A percentile compares a stretch with the other conserved stretches of the same genome.
Conservation (phyloP, 2,329 filamentous ascomycete species). For the Leptographium wingfieldii region DNA sequence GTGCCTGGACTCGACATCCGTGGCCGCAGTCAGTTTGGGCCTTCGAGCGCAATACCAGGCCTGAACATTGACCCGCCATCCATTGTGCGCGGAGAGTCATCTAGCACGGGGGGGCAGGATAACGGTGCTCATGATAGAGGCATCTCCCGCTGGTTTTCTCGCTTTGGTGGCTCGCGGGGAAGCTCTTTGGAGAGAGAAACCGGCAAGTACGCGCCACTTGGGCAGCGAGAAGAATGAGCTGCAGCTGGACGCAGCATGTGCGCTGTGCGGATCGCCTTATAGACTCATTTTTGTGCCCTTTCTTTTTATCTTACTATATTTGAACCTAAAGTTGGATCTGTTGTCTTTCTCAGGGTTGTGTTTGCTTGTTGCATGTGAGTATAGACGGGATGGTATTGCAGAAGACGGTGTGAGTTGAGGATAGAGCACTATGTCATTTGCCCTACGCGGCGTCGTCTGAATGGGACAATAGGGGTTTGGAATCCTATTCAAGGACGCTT, state of each 20-base stretch:
- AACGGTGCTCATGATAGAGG: conserved; percentile 23
- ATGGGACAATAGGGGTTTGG: neutral
- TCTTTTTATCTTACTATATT: neutral
- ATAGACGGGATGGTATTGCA: neutral
- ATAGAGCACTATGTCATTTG: neutral
- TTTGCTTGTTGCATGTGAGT: neutral
- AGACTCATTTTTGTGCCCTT: neutral
- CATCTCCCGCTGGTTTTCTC: conserved; percentile 37
- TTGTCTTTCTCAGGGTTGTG: neutral
- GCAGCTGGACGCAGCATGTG: neutral
- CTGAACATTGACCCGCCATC: conserved; percentile 71
- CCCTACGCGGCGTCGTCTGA: neutral
- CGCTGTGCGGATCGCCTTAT: too few relatives aligned
- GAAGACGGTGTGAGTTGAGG: neutral
- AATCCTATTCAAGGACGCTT: neutral
- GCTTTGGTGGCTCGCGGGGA: conserved; percentile 26
- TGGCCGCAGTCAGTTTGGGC: conserved; percentile 36
- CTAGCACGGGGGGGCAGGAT: conserved; percentile 17
- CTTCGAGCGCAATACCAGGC: conserved; percentile 62
- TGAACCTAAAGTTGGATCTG: neutral
- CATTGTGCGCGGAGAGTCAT: conserved; percentile 31
- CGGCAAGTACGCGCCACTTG: conserved; percentile 27
- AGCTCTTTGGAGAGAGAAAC: conserved; percentile 17
- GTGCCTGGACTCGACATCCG: conserved; percentile 65
- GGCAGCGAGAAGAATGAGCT: conserved; percentile 25